phyloP scores from a whole-genome alignment of 441 rosid genomes.

The Corymbia citriodora region DNA sequence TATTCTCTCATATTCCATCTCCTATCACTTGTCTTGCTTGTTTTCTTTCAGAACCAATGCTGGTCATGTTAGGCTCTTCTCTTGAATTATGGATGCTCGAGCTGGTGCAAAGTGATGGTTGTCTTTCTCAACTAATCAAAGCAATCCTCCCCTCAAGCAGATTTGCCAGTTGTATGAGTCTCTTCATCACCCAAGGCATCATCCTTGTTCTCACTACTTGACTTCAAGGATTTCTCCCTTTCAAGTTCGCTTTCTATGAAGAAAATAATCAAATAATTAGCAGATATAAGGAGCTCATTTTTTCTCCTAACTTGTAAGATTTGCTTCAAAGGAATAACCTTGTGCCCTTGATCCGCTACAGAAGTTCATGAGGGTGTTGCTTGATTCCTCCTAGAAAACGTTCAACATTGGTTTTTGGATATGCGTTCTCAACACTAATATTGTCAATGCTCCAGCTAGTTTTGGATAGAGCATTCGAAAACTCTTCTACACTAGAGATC shows the following conservation, averaged over 20 bases:
- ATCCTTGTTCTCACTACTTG: neutral
- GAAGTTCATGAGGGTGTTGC: neutral
- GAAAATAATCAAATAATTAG: neutral
- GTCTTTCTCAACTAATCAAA: too few species aligned
- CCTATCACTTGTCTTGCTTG: too few species aligned
- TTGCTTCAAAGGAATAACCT: neutral
- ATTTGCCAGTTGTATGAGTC: neutral
- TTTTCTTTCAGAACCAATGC: too few species aligned
- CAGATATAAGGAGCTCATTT: neutral
- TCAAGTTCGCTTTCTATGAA: neutral
- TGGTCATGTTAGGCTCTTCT: neutral
- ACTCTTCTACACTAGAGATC: neutral
- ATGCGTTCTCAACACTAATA: too few species aligned
- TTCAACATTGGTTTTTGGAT: neutral
- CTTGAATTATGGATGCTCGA: neutral
- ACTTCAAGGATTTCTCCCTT: neutral
- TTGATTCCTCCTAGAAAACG: neutral
- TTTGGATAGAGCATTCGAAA: too few species aligned
- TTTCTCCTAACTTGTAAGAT: neutral
- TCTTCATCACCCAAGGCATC: neutral
- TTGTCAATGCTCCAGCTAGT: too few species aligned
- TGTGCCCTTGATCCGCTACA: neutral
- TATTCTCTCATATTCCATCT: too few species aligned
- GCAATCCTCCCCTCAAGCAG: too few species aligned
- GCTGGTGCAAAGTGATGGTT: neutral